Evolutionary conservation across 345 rosid species (phyloP), one percentile per base, ranked within the genome.

Genomic region (Eucalyptus tenuipes): DNA sequence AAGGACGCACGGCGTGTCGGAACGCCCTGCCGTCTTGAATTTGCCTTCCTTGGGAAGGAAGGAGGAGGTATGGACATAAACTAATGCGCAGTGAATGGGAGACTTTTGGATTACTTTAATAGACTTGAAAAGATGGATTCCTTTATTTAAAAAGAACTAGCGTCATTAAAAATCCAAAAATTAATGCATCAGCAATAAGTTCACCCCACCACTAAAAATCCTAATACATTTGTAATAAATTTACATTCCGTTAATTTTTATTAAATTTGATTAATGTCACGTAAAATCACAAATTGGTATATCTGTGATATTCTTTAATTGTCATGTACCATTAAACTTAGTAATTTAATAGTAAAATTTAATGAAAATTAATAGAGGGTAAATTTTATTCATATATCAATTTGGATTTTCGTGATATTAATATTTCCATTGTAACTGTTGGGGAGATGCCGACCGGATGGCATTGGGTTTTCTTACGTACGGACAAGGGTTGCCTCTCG

Each of bases 281-380:
- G 2, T 9, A 55, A 24, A 55, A 55, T 55, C 8, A 55, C 27
- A 55, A 55, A 55, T 55, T 55, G 0, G 0, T 55, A 55, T 55
- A 55, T 55, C 1, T 1, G 5, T 7, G 25, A 52, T 1, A 18
- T 3, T 18, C 0, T 52, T 55, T 24, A 55, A 55, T 24, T 8
- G 3, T 22, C 13, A 4, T 0, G 13, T 55, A 10, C 0, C 5
- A 22, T 55, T 3, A 4, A 0, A 2, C 9, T 22, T 1, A 1
- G 11, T 0, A 55, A 55, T 55, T 22, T 22, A 0, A 55, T 2
- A 6, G 2, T 55, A 24, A 22, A 55, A 55, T 9, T 55, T 24
- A 55, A 24, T 5, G 0, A 1, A 55, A 55, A 24, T 55, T 55
- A 55, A 55, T 55, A 22, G 6, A 55, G 1, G 0, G 4, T 55